Evolutionary conservation across 176 grass and related monocot species (phyloP).

Genomic region (Cocos nucifera): DNA sequence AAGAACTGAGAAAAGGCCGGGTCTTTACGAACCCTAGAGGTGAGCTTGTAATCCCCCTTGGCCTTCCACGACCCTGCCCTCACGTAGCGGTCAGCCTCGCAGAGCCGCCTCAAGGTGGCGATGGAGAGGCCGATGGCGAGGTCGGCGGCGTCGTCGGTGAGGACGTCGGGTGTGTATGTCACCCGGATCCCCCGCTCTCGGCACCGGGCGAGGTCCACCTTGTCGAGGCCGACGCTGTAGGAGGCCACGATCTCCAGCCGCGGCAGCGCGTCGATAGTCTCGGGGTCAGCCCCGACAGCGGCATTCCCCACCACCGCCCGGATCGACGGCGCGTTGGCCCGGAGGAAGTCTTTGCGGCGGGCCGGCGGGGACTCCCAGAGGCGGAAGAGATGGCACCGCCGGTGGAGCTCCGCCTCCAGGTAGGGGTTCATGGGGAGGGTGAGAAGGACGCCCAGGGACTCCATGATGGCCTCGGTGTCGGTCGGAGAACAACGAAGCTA

Average conservation of each 20-base stretch:
- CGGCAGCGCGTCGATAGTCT: constrained; percentile 61
- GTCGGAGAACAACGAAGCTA: too few relatives aligned
- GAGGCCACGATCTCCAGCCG: constrained; percentile 72
- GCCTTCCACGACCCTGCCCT: constrained; percentile 29
- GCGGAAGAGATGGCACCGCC: constrained; percentile 57
- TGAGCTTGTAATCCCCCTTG: constrained; percentile 38
- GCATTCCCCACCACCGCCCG: constrained; percentile 58
- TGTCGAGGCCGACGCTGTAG: constrained; percentile 81
- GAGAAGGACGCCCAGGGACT: constrained; percentile 64
- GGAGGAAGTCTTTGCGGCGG: constrained; percentile 42
- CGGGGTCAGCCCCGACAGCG: constrained; percentile 26
- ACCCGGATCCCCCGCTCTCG: constrained; percentile 59
- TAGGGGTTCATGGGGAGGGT: constrained; percentile 57
- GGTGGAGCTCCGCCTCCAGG: constrained; percentile 63
- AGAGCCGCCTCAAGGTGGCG: constrained; percentile 46
- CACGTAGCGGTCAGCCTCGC: constrained; percentile 56
- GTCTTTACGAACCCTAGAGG: constrained; percentile 42
- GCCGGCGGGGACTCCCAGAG: constrained; percentile 43
- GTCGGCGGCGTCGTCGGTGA: constrained; percentile 93
- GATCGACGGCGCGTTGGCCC: constrained; percentile 42
- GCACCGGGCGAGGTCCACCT: constrained; percentile 73
- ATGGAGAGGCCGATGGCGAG: constrained; percentile 78
- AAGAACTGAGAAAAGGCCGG: background rate
- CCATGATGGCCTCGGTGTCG: constrained; percentile 19
- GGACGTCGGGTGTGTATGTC: constrained; percentile 88